These are phyloP conservation scores for Tardiomyces depauwii DNA, from an alignment of 1,139 yeast genomes.

Conservation along the genomic window DNA sequence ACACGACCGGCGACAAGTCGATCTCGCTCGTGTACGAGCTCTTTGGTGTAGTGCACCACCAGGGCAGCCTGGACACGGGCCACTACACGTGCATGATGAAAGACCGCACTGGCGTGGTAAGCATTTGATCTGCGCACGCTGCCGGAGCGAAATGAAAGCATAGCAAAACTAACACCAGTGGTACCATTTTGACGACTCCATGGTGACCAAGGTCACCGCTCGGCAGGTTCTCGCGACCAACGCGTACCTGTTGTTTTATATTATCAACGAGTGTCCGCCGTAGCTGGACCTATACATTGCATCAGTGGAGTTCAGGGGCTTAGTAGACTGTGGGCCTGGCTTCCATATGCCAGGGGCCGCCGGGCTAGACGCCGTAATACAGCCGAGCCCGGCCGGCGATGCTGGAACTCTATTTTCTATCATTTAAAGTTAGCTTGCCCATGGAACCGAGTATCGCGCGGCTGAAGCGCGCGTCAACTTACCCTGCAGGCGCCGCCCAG, in stretches of 20 bases:
- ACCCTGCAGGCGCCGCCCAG: too few species aligned
- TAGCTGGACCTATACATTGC: background rate
- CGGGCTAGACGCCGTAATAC: too few species aligned
- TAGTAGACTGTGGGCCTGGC: too few species aligned
- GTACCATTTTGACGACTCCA: constrained; percentile 87
- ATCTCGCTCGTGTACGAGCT: constrained; percentile 50
- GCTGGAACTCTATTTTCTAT: too few species aligned
- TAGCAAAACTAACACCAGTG: constrained; percentile 37
- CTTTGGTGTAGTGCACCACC: constrained; percentile 78
- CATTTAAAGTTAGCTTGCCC: too few species aligned
- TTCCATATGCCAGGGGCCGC: too few species aligned
- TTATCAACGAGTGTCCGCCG: constrained; percentile 32
- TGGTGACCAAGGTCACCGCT: constrained; percentile 56
- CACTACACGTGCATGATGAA: constrained; percentile 81
- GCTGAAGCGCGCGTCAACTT: too few species aligned
- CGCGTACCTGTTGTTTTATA: constrained; percentile 74
- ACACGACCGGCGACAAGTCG: constrained; percentile 28
- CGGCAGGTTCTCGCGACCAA: constrained; percentile 53
- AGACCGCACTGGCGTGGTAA: constrained; percentile 40
- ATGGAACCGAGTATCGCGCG: too few species aligned
- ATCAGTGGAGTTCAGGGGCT: too few species aligned
- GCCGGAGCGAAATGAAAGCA: too few species aligned
- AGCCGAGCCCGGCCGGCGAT: too few species aligned
- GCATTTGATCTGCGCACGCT: constrained; percentile 2
- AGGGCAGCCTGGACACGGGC: constrained; percentile 90